phyloP scores from a whole-genome alignment of 2,329 filamentous ascomycete species.

The Rachicladosporium sp. region DNA sequence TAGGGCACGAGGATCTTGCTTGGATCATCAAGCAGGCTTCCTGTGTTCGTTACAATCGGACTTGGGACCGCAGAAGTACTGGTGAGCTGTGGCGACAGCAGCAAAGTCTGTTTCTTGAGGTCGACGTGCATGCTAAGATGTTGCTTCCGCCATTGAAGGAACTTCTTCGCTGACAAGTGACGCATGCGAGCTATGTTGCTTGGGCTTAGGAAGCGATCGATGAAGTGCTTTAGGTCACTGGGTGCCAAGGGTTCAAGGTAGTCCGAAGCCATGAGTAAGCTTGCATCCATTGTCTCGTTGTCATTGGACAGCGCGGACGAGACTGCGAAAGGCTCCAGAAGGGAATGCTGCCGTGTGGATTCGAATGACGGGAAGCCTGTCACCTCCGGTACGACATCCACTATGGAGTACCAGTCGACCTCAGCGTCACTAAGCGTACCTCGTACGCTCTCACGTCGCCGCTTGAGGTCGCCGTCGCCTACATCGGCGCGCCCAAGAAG shows the following conservation, averaged over 20 bases:
- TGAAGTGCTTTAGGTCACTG: constrained; percentile 60
- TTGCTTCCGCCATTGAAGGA: constrained; percentile 52
- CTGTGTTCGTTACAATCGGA: constrained; percentile 14
- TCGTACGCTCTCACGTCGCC: neutral
- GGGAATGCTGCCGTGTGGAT: neutral
- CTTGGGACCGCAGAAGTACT: constrained; percentile 7
- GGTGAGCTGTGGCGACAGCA: constrained; percentile 12
- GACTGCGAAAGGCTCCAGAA: constrained; percentile 51
- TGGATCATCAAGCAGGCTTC: constrained; percentile 16
- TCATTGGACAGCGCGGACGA: constrained; percentile 64
- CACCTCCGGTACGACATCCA: constrained; percentile 2
- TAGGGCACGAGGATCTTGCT: constrained; percentile 22
- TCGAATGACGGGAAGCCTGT: constrained; percentile 2
- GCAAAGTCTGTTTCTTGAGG: constrained; percentile 14
- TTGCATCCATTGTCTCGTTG: constrained; percentile 79
- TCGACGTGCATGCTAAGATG: constrained; percentile 18
- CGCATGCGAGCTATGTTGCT: constrained; percentile 72
- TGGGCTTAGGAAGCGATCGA: constrained; percentile 63
- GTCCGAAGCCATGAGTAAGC: constrained; percentile 80
- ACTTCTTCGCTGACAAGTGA: constrained; percentile 71
- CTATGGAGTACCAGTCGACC: constrained; percentile 5
- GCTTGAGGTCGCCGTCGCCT: constrained; percentile 10
- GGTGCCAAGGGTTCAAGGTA: constrained; percentile 69
- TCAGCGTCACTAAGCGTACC: constrained; percentile 1
- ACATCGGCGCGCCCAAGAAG: constrained; percentile 67